Conservation (phyloP, 176 grass and related monocot genomes). For the Oryza nivara region DNA sequence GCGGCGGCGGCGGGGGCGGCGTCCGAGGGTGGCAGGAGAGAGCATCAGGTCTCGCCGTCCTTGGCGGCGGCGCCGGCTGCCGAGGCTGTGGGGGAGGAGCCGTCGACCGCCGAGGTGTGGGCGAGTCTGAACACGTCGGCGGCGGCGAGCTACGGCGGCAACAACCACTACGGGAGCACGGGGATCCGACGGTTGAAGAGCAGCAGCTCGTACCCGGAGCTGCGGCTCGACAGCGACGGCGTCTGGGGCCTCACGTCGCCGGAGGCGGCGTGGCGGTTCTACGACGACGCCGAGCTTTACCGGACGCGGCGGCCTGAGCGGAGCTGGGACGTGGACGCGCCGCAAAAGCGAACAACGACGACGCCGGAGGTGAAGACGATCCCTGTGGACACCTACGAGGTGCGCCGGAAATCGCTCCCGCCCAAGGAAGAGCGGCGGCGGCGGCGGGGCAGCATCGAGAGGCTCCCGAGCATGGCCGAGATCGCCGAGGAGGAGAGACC, state of each 20-base stretch:
- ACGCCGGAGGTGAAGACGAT: slow-evolving; percentile 57
- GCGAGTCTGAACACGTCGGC: slow-evolving; percentile 29
- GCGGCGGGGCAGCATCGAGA: slow-evolving; percentile 47
- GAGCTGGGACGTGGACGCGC: slow-evolving; percentile 42
- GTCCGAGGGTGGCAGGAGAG: background rate
- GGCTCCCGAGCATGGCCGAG: slow-evolving; percentile 46
- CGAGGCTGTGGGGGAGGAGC: slow-evolving; percentile 5
- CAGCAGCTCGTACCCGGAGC: slow-evolving; percentile 89
- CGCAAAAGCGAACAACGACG: slow-evolving; percentile 3
- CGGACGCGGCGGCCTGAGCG: slow-evolving; percentile 46
- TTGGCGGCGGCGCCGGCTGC: background rate
- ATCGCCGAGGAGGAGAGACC: slow-evolving; percentile 43
- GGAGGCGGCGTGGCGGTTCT: slow-evolving; percentile 58
- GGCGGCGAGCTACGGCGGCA: slow-evolving; percentile 36
- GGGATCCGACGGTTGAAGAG: slow-evolving; percentile 78
- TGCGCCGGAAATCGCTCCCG: slow-evolving; percentile 14
- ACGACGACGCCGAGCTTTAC: slow-evolving; percentile 74
- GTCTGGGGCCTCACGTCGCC: slow-evolving; percentile 49
- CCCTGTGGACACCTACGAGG: slow-evolving; percentile 59
- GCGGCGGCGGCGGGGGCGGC: background rate
- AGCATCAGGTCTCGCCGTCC: background rate
- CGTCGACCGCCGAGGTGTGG: slow-evolving; percentile 25
- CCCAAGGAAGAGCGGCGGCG: slow-evolving; percentile 39
- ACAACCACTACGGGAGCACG: slow-evolving; percentile 4
- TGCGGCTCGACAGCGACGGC: slow-evolving; percentile 56